A percentile compares a stretch with the other conserved stretches of the same genome.
Conservation (phyloP, 441 rosid genomes). For the Bruguiera hainesii region DNA sequence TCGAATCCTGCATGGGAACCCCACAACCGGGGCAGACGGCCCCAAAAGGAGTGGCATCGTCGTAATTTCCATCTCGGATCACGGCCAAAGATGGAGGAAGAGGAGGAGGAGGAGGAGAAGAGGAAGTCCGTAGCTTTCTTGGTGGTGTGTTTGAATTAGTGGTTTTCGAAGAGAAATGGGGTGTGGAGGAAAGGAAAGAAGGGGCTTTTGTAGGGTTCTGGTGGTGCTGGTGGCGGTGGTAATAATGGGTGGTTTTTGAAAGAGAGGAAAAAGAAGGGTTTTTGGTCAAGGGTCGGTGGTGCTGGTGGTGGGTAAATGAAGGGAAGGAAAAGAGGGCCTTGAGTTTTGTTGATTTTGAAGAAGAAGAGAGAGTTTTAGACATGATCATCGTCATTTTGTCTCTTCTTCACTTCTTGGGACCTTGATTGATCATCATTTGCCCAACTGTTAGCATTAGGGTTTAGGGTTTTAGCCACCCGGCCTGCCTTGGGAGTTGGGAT, state of each 20-base stretch:
- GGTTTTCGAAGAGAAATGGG: slow-evolving; percentile 21
- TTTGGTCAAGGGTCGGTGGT: not conserved
- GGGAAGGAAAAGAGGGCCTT: slow-evolving; percentile 21
- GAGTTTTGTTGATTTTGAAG: slow-evolving; percentile 20
- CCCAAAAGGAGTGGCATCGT: slow-evolving; percentile 44
- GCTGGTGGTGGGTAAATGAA: not conserved
- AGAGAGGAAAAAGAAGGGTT: slow-evolving; percentile 4
- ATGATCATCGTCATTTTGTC: slow-evolving; percentile 12
- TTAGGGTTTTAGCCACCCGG: not conserved
- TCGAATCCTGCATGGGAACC: slow-evolving; percentile 63
- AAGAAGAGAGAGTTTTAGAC: slow-evolving; percentile 24
- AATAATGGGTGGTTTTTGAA: not conserved
- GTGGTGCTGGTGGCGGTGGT: not conserved
- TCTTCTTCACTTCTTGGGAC: not conserved
- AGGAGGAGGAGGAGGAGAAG: not conserved
- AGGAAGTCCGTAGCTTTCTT: not conserved
- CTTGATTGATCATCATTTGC: not conserved
- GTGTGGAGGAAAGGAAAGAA: slow-evolving; percentile 22
- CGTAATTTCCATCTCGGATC: slow-evolving; percentile 77
- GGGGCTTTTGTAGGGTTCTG: not conserved
- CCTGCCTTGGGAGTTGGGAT: too few relatives aligned
- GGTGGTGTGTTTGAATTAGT: slow-evolving; percentile 13
- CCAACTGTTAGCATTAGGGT: not conserved
- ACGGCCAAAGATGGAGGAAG: slow-evolving; percentile 27
- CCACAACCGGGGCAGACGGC: slow-evolving; percentile 93